phyloP scores from a whole-genome alignment of 257 asterid genomes.

The Misopates orontium region DNA sequence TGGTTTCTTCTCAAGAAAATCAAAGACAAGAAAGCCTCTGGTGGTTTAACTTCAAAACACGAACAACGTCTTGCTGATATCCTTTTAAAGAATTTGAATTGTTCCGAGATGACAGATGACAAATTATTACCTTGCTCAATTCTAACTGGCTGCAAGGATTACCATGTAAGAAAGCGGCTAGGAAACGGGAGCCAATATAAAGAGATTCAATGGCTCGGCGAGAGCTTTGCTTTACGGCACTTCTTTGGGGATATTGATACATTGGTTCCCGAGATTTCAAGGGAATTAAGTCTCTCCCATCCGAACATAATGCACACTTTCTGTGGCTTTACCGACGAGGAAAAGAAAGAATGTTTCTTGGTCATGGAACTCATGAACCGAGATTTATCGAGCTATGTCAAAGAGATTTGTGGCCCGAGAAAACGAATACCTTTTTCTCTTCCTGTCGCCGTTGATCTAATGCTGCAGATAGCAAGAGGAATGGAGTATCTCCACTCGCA shows the following conservation, averaged over 20 bases:
- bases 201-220: conserved; percentile 94
- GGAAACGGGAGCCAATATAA: conserved; percentile 69
- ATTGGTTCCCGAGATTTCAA: conserved; percentile 42
- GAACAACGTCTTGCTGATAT: conserved; percentile 52
- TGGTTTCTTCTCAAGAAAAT: conserved; percentile 49
- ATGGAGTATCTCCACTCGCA: conserved; percentile 89
- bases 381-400: conserved; percentile 62
- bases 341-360: conserved; percentile 65
- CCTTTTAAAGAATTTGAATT: conserved; percentile 54
- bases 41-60: conserved; percentile 41
- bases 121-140: conserved; percentile 48
- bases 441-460: conserved; percentile 64
- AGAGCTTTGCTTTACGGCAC: conserved; percentile 77
- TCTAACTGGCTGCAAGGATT: conserved; percentile 62
- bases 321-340: conserved; percentile 76
- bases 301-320: conserved; percentile 66
- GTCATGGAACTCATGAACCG: conserved; percentile 78
- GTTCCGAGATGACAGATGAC: conserved; percentile 25
- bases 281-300: conserved; percentile 59
- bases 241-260: conserved; percentile 54
- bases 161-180: conserved; percentile 65
- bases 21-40: conserved; percentile 39
- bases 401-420: conserved; percentile 63
- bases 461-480: conserved; percentile 93
- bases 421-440: conserved; percentile 72